These are phyloP conservation scores for Huntiella moniliformis DNA, from an alignment of 2,329 filamentous ascomycete species.

Conservation along the genomic window DNA sequence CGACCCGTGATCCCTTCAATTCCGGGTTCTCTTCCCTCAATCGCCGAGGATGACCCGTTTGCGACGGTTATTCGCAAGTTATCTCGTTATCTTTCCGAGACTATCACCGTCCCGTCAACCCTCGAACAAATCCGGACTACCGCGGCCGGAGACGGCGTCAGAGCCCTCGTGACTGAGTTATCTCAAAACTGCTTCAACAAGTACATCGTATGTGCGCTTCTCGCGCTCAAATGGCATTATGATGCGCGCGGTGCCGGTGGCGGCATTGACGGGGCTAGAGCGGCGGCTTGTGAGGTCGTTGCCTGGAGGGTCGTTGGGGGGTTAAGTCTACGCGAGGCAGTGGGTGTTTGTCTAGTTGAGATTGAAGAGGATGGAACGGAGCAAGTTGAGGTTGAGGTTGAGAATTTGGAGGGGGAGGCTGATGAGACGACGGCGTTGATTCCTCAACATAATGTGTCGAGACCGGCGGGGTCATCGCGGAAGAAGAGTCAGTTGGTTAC, in stretches of 20 bases:
- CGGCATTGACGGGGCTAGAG: slow-evolving; percentile 47
- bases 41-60: slow-evolving; percentile 18
- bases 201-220: slow-evolving; percentile 50
- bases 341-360: slow-evolving; percentile 58
- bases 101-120: slow-evolving; percentile 44
- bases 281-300: slow-evolving; percentile 61
- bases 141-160: slow-evolving; percentile 39
- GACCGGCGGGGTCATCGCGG: slow-evolving; percentile 20
- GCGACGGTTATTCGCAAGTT: slow-evolving; percentile 43
- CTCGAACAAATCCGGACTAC: slow-evolving; percentile 59
- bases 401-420: not conserved
- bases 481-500: slow-evolving; percentile 31
- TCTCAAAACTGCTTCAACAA: slow-evolving; percentile 44
- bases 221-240: slow-evolving; percentile 61
- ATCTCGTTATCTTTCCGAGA: slow-evolving; percentile 42
- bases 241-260: slow-evolving; percentile 42
- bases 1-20: slow-evolving; percentile 7
- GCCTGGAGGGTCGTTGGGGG: slow-evolving; percentile 61
- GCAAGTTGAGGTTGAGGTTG: slow-evolving; percentile 13
- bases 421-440: too few species aligned
- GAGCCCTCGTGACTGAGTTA: slow-evolving; percentile 44
- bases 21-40: slow-evolving; percentile 17
- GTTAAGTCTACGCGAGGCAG: slow-evolving; percentile 52
- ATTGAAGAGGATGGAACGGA: slow-evolving; percentile 27
- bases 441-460: too few species aligned